Evolutionary conservation across 805 yeast species (phyloP), one percentile per base, ranked within the genome.

Genomic region (Candida ascalaphidarum): DNA sequence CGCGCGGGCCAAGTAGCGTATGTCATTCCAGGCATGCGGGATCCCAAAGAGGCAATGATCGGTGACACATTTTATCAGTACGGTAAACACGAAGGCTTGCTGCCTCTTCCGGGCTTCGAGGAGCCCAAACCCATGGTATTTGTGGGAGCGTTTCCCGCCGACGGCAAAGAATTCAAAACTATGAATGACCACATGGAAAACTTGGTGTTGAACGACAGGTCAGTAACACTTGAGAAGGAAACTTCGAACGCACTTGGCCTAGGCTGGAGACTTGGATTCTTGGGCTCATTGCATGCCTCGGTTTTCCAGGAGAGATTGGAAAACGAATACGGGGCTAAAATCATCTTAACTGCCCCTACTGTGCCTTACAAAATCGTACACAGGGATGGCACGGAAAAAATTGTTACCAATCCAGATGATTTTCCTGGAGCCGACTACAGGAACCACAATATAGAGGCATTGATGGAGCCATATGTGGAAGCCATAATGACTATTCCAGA

Each of bases 111-210:
- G 1, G 97, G 97, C 1, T 92, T 89, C 52, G 96, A 88, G 54
- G 96, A 85, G 44, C 88, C 94, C 1, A 88, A 92, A 52, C 96
- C 97, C 1, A 92, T 92, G 97, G 97, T 89, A 7, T 92, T 89
- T 51, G 94, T 89, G 27, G 97, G 97, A 10, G 98, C 97, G 0
- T 89, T 85, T 43, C 97, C 98, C 0, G 92, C 96, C 0, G 95
- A 89, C 45, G 95, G 95, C 4, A 70, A 80, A 0, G 95, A 89
- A 44, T 89, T 89, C 52, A 81, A 82, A 35, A 79, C 72, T 16
- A 67, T 89, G 63, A 94, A 92, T 46, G 97, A 92, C 43, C 80
- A 86, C 50, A 75, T 89, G 54, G 83, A 80, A 43, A 86, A 85
- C 45, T 63, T 89, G 38, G 94, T 89, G 5, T 61, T 92, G 33